A percentile compares a stretch with the other conserved stretches of the same genome.
phyloP scores from a whole-genome alignment of 2,329 filamentous ascomycete species.

The Rhinocladiella similis region DNA sequence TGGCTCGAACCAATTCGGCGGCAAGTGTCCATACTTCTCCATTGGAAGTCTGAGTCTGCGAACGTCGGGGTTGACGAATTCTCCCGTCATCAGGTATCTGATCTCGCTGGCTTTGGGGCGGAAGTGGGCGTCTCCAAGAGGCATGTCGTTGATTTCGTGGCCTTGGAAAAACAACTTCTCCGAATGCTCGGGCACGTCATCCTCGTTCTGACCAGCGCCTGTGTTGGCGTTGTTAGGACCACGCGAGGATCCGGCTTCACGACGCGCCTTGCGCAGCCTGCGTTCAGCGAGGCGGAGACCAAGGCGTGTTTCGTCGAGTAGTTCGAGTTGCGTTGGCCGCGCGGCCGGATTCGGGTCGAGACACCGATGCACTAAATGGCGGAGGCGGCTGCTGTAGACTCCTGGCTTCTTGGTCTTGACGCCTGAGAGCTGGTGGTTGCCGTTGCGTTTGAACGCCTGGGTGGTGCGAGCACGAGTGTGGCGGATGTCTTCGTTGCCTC shows the following conservation, averaged over 20 bases:
- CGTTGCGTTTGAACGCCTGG: constrained; percentile 6
- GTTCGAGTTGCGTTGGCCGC: constrained; percentile 17
- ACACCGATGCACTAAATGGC: constrained; percentile 14
- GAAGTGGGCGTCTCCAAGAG: constrained; percentile 13
- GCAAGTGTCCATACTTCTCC: background rate
- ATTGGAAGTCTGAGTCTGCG: constrained; percentile 8
- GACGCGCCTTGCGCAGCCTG: background rate
- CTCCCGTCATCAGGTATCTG: background rate
- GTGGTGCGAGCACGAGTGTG: constrained; percentile 2
- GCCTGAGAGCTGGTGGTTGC: constrained; percentile 18
- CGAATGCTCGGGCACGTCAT: background rate
- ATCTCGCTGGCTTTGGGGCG: background rate
- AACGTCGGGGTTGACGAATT: constrained; percentile 18
- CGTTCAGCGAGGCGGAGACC: constrained; percentile 10
- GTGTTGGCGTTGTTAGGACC: background rate
- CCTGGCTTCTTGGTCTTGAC: constrained; percentile 8
- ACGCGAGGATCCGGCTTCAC: background rate
- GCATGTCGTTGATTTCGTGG: constrained; percentile 25
- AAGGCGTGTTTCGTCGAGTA: constrained; percentile 11
- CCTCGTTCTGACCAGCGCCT: background rate
- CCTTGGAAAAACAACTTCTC: constrained; percentile 20
- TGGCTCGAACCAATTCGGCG: background rate
- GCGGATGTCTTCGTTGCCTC: background rate
- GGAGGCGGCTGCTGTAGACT: constrained; percentile 17
- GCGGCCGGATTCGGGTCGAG: constrained; percentile 20